Conservation (phyloP, 495 filamentous ascomycete genomes). For the Talaromyces stipitatus region DNA sequence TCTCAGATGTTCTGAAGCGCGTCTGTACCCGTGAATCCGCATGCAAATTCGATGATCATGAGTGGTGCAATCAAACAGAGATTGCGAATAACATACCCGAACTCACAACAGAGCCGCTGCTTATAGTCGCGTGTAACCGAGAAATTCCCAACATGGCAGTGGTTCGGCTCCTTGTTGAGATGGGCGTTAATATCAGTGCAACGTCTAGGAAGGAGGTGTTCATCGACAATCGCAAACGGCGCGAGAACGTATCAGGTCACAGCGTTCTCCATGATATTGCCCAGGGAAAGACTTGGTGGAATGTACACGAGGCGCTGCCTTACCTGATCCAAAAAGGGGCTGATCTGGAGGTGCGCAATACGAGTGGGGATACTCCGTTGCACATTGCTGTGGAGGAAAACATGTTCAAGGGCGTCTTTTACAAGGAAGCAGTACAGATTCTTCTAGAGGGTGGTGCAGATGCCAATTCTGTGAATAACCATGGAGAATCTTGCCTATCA, state of each 20-base stretch:
- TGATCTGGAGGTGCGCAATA: constrained; percentile 9
- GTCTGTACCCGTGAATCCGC: constrained; percentile 6
- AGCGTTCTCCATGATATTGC: constrained; percentile 11
- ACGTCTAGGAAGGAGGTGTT: background rate
- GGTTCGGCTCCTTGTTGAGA: constrained; percentile 10
- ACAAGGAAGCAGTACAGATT: constrained; percentile 9
- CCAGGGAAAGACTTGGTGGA: constrained; percentile 10
- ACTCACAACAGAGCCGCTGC: constrained; percentile 3
- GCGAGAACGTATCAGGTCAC: background rate
- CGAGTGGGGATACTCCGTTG: constrained; percentile 10
- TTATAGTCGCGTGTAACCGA: constrained; percentile 10
- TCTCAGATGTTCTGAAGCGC: constrained; percentile 1
- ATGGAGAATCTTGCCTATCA: constrained; percentile 14
- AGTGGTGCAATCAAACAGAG: constrained; percentile 4
- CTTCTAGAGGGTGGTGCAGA: constrained; percentile 21
- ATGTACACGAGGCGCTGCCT: constrained; percentile 13
- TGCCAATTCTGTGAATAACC: constrained; percentile 12
- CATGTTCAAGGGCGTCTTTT: constrained; percentile 4
- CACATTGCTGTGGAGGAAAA: constrained; percentile 4
- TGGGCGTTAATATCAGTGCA: background rate
- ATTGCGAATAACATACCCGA: background rate
- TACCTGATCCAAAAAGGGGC: constrained; percentile 13
- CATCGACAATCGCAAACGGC: no score
- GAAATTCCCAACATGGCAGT: constrained; percentile 13
- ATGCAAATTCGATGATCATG: constrained; percentile 6